These are phyloP conservation scores for Pulveroboletus sp. DNA, from an alignment of 768 basidiomycete genomes.

Conservation along the genomic window DNA sequence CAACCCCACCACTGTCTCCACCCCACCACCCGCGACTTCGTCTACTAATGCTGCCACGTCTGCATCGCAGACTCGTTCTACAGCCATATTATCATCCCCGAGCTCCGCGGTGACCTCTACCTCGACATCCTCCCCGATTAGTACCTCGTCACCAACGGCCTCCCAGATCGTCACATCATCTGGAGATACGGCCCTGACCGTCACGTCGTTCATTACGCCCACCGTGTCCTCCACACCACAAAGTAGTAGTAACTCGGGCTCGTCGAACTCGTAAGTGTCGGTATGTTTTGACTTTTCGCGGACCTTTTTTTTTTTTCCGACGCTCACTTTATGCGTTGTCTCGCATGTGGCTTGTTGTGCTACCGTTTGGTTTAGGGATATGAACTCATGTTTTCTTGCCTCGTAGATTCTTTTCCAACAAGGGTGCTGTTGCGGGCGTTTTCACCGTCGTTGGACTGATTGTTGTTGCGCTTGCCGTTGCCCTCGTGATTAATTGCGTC, in stretches of 20 bases:
- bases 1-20: background rate
- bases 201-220: slow-evolving; percentile 7
- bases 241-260: background rate
- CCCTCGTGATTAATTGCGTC: slow-evolving; percentile 44
- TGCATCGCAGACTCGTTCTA: background rate
- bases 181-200: background rate
- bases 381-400: slow-evolving; percentile 1
- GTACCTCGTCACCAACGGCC: background rate
- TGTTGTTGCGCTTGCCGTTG: slow-evolving; percentile 46
- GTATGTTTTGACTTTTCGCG: background rate
- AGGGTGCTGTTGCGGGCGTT: slow-evolving; percentile 64
- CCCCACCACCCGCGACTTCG: slow-evolving; percentile 1
- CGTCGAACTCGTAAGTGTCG: slow-evolving; percentile 26
- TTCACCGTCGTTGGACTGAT: slow-evolving; percentile 70
- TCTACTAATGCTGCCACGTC: background rate
- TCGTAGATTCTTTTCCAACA: slow-evolving; percentile 66
- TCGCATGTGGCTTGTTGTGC: background rate
- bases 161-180: slow-evolving; percentile 9
- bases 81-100: background rate
- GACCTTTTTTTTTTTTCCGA: background rate
- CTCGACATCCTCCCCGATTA: slow-evolving; percentile 4
- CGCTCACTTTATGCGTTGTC: background rate
- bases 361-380: background rate
- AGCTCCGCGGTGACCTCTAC: background rate
- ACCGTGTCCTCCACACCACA: background rate